Conservation (phyloP, 148 eudicot genomes). For the Euryodendron excelsum region DNA sequence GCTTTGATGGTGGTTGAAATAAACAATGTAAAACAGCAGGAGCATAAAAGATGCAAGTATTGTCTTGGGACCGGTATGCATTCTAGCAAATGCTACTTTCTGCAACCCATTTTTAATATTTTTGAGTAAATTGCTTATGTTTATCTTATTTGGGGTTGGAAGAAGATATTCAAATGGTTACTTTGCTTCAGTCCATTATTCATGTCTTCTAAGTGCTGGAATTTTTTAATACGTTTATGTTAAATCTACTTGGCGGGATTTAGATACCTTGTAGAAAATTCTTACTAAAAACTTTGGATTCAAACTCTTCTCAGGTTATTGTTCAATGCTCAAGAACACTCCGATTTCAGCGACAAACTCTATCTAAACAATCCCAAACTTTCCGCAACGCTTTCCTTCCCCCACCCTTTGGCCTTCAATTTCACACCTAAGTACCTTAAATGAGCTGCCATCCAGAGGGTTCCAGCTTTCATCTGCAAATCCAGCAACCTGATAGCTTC, state of each 20-base stretch:
- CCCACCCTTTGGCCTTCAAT: too few relatives aligned
- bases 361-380: neutral
- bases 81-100: neutral
- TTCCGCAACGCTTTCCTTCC: too few relatives aligned
- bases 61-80: slow-evolving; percentile 88
- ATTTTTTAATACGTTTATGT: neutral
- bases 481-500: too few relatives aligned
- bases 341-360: neutral
- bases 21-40: slow-evolving; percentile 96
- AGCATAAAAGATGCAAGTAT: slow-evolving; percentile 93
- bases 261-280: neutral
- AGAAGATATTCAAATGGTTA: neutral
- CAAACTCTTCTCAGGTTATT: neutral
- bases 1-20: slow-evolving; percentile 98
- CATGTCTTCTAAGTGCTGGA: neutral
- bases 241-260: neutral
- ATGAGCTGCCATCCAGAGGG: too few relatives aligned
- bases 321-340: neutral
- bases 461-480: too few relatives aligned
- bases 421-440: too few relatives aligned
- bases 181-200: neutral
- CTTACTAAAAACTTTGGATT: neutral
- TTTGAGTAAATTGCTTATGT: neutral
- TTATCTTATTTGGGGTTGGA: neutral
- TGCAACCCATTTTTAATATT: neutral